Conservation (phyloP, 306 rosid species). For the Albizia julibrissin region DNA sequence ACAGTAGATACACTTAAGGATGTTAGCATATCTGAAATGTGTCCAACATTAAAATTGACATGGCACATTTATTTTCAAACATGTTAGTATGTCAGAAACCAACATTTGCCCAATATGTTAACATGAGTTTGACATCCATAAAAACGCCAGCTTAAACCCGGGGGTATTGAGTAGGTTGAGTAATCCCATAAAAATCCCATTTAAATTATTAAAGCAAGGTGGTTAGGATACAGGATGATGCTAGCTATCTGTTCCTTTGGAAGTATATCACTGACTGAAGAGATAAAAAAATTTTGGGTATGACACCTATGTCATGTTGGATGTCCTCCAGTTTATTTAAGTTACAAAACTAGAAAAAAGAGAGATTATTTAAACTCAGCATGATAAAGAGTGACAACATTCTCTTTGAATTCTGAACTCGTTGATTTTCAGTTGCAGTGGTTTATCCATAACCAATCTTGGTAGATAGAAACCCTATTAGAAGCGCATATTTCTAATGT, state of each 20-base stretch:
- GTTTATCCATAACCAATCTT: background rate
- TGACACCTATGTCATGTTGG: background rate
- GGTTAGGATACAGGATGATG: background rate
- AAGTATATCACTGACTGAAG: background rate
- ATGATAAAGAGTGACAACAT: slow-evolving; percentile 11
- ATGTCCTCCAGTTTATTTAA: slow-evolving; percentile 6
- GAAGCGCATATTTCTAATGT: background rate
- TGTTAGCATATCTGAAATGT: background rate
- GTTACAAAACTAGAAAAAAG: slow-evolving; percentile 4
- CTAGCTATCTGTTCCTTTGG: background rate
- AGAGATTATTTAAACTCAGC: background rate
- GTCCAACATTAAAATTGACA: background rate
- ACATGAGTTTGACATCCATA: background rate
- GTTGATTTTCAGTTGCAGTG: background rate
- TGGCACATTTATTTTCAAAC: background rate
- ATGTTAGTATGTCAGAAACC: background rate
- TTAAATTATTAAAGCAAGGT: background rate
- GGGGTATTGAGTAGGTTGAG: background rate
- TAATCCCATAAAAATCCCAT: background rate
- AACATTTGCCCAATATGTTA: background rate
- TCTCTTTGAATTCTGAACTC: slow-evolving; percentile 4
- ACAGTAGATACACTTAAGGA: background rate
- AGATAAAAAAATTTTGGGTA: background rate
- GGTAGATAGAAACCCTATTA: background rate
- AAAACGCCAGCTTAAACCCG: background rate